Percentiles rank a stretch among this genome's conserved stretches.
phyloP scores from a whole-genome alignment of 768 basidiomycete genomes.

The Hygrophorus russula region DNA sequence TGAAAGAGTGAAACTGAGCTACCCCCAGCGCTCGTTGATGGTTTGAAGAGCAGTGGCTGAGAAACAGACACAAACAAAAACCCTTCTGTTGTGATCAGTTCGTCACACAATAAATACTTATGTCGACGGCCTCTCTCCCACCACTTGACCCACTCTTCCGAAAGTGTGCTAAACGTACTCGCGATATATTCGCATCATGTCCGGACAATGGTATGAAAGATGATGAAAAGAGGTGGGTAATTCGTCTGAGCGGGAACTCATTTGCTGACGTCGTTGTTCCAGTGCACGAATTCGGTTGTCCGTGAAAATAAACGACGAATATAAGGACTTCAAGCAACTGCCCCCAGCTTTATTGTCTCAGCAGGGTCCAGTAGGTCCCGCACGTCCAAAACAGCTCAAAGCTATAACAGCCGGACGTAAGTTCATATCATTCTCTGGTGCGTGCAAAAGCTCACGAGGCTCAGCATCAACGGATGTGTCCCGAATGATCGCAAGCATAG shows the following conservation, averaged over 20 bases:
- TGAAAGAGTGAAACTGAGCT: background rate
- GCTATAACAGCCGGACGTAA: constrained; percentile 64
- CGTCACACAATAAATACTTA: constrained; percentile 2
- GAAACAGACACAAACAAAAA: background rate
- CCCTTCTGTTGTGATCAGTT: background rate
- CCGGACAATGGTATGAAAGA: constrained; percentile 49
- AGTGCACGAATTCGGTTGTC: constrained; percentile 68
- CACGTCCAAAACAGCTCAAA: constrained; percentile 58
- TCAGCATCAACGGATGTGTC: constrained; percentile 37
- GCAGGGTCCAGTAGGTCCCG: constrained; percentile 72
- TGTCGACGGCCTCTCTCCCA: constrained; percentile 44
- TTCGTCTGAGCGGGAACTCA: background rate
- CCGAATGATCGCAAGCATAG: constrained; percentile 62
- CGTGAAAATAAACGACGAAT: constrained; percentile 86
- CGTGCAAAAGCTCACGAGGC: constrained; percentile 14
- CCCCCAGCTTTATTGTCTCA: constrained; percentile 74
- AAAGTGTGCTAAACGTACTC: constrained; percentile 58
- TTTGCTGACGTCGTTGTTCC: constrained; percentile 2
- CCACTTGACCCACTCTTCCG: constrained; percentile 57
- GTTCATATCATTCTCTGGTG: constrained; percentile 13
- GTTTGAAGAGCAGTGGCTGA: background rate
- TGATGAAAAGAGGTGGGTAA: constrained; percentile 58
- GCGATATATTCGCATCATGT: constrained; percentile 56
- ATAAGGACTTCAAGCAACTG: constrained; percentile 73
- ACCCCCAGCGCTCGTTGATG: background rate